A percentile compares a stretch with the other conserved stretches of the same genome.
Conservation (phyloP, 257 asterid species). For the Capsicum pubescens region DNA sequence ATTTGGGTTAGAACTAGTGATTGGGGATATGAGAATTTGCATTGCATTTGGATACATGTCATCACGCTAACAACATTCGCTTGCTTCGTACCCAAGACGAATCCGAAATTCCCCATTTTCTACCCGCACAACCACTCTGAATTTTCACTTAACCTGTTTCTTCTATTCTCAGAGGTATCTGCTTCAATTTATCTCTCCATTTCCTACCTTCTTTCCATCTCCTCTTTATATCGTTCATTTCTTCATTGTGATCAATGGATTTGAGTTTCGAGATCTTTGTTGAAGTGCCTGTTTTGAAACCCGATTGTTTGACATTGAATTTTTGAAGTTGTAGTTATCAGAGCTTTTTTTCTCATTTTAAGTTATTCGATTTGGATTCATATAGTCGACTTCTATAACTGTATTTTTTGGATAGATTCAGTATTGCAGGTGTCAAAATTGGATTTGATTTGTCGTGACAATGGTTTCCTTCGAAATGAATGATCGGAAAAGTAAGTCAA, state of each 20-base stretch:
- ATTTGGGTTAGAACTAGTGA: neutral
- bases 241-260: neutral
- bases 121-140: neutral
- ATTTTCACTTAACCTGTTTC: neutral
- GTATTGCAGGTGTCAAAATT: constrained; percentile 28
- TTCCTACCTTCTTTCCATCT: neutral
- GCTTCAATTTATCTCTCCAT: neutral
- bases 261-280: neutral
- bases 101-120: neutral
- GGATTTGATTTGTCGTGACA: constrained; percentile 43
- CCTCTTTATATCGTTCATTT: neutral
- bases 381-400: neutral
- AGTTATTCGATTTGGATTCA: neutral
- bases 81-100: constrained; percentile 24
- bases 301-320: neutral
- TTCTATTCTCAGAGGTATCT: neutral
- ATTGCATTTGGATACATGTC: constrained; percentile 12
- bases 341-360: neutral
- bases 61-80: constrained; percentile 1
- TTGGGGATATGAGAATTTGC: neutral
- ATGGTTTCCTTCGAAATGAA: constrained; percentile 88
- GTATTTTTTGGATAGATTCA: neutral
- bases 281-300: neutral
- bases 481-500: constrained; percentile 73
- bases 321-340: neutral